Base-by-base conservation (phyloP, 345 rosid genomes). In the Barbarea vulgaris region DNA sequence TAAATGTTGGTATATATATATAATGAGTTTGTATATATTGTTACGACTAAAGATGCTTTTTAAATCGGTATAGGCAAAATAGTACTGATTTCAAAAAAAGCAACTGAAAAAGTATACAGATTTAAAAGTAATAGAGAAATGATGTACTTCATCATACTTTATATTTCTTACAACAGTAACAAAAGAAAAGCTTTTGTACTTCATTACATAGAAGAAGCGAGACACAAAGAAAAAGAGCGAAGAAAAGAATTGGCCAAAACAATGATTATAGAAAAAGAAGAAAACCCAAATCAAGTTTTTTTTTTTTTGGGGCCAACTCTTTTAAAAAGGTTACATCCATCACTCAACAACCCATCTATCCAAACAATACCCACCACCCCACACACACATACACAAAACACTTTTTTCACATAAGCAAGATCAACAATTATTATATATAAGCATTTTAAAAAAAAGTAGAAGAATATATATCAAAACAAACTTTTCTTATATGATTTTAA, bases 321-420 rank as follows among this genome's bases (percentile, higher is more conserved):
- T 70, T 77, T 63, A 1, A 77, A 77, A 77, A 77, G 76, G 67
- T 77, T 55, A 55, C 72, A 77, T 55, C 71, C 52, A 70, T 77
- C 76, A 77, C 70, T 70, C 76, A 69, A 63, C 70, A 63, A 77
- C 80, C 9, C 76, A 56, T 63, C 60, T 63, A 77, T 69, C 71
- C 71, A 77, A 70, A 70, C 66, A 63, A 70, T 63, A 34, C 71
- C 51, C 76, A 70, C 80, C 80, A 63, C 80, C 57, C 78, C 42
- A 63, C 25, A 55, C 34, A 18, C 64, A 76, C 62, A 72, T 18
- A 64, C n/a, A 39, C n/a, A 13, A 15, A 3, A 69, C 75, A 64
- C 67, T 65, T 76, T 76, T 69, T 69, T 76, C 44, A 77, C 53
- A 63, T 36, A 63, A 64, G 44, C 46, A 76, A 77, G 59, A 70